A percentile compares a stretch with the other conserved stretches of the same genome.
Conservation (phyloP, 1,284 basidiomycete genomes). For the Mycosarcoma mackinlayi region DNA sequence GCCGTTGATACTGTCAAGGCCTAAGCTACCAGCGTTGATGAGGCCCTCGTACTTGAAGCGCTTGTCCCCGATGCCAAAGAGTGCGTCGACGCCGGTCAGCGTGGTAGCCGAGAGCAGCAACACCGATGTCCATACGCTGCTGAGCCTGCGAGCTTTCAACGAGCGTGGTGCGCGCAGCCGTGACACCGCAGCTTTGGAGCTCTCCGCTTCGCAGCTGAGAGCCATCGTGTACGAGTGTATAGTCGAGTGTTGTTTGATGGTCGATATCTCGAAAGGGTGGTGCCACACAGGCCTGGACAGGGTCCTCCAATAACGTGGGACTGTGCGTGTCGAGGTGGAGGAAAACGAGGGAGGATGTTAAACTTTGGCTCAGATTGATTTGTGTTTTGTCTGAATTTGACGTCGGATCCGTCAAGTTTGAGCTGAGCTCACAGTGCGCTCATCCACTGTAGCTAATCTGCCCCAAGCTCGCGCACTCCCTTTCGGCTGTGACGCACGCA, state of each 20-base stretch:
- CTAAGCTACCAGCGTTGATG: slow-evolving; percentile 82
- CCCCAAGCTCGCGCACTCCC: no score
- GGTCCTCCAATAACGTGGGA: no score
- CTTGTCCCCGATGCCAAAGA: slow-evolving; percentile 69
- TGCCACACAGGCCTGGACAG: no score
- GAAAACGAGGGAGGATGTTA: no score
- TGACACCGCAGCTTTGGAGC: slow-evolving; percentile 20
- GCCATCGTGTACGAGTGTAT: no score
- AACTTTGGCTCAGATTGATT: slow-evolving; percentile 8
- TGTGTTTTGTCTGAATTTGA: slow-evolving; percentile 1
- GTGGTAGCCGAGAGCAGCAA: slow-evolving; percentile 20
- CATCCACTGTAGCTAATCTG: no score
- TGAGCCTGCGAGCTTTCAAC: slow-evolving; percentile 16
- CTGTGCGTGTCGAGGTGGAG: slow-evolving; percentile 26
- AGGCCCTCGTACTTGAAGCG: slow-evolving; percentile 87
- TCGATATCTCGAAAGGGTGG: no score
- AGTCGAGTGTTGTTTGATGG: no score
- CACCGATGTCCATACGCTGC: slow-evolving; percentile 22
- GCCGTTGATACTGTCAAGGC: slow-evolving; percentile 75
- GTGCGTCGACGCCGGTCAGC: slow-evolving; percentile 28
- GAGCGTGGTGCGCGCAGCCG: slow-evolving; percentile 10
- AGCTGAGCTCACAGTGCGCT: background rate
- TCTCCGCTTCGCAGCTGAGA: slow-evolving; percentile 35
- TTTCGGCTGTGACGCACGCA: background rate
- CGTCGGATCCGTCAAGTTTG: slow-evolving; percentile 23